Percentiles rank a stretch among this genome's conserved stretches.
Conservation (phyloP, 1,139 yeast genomes). For the Suhomyces maxii region DNA sequence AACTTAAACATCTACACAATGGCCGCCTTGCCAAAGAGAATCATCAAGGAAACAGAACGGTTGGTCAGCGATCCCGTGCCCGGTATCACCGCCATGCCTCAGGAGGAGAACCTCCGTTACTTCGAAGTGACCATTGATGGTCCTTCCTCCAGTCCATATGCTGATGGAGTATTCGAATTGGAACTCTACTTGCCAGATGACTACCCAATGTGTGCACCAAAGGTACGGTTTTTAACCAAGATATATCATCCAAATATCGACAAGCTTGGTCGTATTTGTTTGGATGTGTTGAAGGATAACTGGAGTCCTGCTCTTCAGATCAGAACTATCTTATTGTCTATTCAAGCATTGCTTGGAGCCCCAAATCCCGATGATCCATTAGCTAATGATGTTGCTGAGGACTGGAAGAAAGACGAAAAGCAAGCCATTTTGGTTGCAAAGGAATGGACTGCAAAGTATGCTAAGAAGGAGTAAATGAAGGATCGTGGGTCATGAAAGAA, state of each 20-base stretch:
- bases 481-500: background rate
- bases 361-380: conserved; percentile 99
- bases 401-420: conserved; percentile 86
- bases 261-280: conserved; percentile 89
- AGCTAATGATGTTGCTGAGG: conserved; percentile 96
- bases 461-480: conserved; percentile 23
- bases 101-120: conserved; percentile 88
- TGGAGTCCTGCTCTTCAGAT: conserved; percentile 99
- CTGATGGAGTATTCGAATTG: conserved; percentile 70
- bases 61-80: conserved; percentile 94
- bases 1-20: conserved; percentile 21
- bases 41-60: conserved; percentile 91
- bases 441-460: conserved; percentile 80
- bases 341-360: conserved; percentile 91
- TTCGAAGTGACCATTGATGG: conserved; percentile 87
- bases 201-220: conserved; percentile 92
- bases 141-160: conserved; percentile 83
- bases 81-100: conserved; percentile 90
- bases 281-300: conserved; percentile 84
- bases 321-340: conserved; percentile 86
- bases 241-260: conserved; percentile 97
- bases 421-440: conserved; percentile 82
- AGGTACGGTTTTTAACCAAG: conserved; percentile 86
- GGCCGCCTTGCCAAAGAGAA: conserved; percentile 82
- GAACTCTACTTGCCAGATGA: conserved; percentile 86